Base-by-base conservation (phyloP, 176 grass and related monocot species). In the Musa schizocarpa region DNA sequence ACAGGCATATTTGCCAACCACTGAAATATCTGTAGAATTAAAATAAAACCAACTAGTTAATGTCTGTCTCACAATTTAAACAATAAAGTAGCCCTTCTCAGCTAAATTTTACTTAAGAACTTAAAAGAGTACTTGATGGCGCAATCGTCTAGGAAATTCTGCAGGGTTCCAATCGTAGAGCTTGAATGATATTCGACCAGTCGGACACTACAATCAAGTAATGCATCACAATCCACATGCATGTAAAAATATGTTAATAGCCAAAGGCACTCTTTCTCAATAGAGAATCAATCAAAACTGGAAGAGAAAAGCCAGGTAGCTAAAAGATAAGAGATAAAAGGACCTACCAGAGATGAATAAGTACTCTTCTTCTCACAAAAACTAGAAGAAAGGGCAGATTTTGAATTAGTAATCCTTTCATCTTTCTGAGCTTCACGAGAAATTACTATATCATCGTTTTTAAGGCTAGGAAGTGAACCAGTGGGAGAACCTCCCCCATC, bases 131-230 rank as follows among this genome's bases (percentile, higher is more conserved):
- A 99, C 95, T 89, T 99, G 95, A 74, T 99, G 88, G 1, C 95
- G 86, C 51, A 99, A 67, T 25, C 84, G 84, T 71, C 95, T 88
- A 82, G 95, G 95, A 92, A 99, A 99, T 83, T 99, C 95, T 63
- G 95, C 95, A 69, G 95, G 95, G 83, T 99, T 99, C 95, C 95
- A 99, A 80, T 99, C 95, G 49, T 99, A 94, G 26, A 99, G 82
- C 81, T 99, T 99, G 86, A 99, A 99, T 63, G 95, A 99, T 70
- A 99, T 91, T 55, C 95, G 90, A 70, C 90, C 95, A 82, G 95
- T 99, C 68, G 95, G 90, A 73, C 86, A 99, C 95, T 99, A 83
- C 52, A 93, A 87, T 87, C 63, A 80, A 80, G 70, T 74, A 88
- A 77, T 63, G 85, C 34, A 87, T 62, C 13, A 85, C 71, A 67